These are phyloP conservation scores for Fusarium tricinctum DNA, from an alignment of 2,329 filamentous ascomycete species.

Conservation along the genomic window DNA sequence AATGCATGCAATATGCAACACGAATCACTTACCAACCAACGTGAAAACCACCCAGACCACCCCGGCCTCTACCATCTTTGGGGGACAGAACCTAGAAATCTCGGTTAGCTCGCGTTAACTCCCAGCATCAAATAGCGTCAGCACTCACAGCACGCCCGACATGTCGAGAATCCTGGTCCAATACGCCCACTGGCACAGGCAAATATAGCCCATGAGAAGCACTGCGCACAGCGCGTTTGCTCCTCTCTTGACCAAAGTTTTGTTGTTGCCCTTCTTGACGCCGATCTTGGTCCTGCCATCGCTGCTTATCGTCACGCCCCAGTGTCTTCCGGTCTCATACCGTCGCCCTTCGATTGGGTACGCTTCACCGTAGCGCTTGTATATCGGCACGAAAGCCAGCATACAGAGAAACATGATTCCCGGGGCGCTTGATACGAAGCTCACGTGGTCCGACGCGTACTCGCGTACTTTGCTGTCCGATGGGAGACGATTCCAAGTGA, in stretches of 20 bases:
- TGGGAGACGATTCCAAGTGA: slow-evolving; percentile 45
- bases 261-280: slow-evolving; percentile 18
- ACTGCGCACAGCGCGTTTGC: slow-evolving; percentile 8
- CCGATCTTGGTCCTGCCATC: slow-evolving; percentile 38
- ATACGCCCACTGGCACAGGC: slow-evolving; percentile 34
- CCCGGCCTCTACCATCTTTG: slow-evolving; percentile 3
- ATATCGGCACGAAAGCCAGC: slow-evolving; percentile 39
- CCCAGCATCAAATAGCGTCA: neutral
- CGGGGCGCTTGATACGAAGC: slow-evolving; percentile 41
- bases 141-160: slow-evolving; percentile 37
- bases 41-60: neutral
- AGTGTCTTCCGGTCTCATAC: slow-evolving; percentile 39
- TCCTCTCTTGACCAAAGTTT: slow-evolving; percentile 20
- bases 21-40: neutral
- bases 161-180: slow-evolving; percentile 41
- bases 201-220: slow-evolving; percentile 33
- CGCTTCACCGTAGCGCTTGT: slow-evolving; percentile 44
- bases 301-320: slow-evolving; percentile 34
- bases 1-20: neutral
- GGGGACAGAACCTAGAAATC: neutral
- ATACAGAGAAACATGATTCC: slow-evolving; percentile 39
- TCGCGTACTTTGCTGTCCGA: slow-evolving; percentile 17
- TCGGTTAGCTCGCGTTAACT: neutral
- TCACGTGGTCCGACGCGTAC: slow-evolving; percentile 37
- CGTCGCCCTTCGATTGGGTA: slow-evolving; percentile 44